phyloP scores from a whole-genome alignment of 805 yeast species.

The Spathaspora arborariae region DNA sequence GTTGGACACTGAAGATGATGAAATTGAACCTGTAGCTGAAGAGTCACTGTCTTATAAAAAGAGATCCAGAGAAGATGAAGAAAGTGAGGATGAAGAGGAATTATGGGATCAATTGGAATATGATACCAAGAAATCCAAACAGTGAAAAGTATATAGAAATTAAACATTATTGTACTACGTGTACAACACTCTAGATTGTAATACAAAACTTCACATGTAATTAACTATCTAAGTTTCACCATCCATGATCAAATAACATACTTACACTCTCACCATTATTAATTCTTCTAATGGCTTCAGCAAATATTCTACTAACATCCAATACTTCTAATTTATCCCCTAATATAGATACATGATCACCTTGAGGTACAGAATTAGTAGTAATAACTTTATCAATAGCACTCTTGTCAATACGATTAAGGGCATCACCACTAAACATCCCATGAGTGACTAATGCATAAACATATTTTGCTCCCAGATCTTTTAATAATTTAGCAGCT shows the following conservation, averaged over 20 bases:
- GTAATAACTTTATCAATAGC: constrained; percentile 81
- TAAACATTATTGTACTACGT: background rate
- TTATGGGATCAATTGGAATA: constrained; percentile 37
- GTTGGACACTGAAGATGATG: constrained; percentile 44
- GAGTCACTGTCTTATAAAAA: constrained; percentile 13
- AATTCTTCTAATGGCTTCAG: constrained; percentile 92
- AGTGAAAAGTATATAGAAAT: constrained; percentile 18
- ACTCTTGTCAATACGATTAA: constrained; percentile 60
- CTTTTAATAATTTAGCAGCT: constrained; percentile 88
- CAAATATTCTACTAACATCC: constrained; percentile 84
- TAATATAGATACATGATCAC: constrained; percentile 42
- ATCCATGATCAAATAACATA: constrained; percentile 84
- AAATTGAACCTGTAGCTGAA: constrained; percentile 25
- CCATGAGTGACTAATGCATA: constrained; percentile 92
- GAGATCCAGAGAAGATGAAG: constrained; percentile 21
- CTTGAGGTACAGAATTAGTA: constrained; percentile 90
- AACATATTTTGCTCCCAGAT: constrained; percentile 86
- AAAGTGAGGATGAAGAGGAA: constrained; percentile 31
- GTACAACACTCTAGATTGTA: background rate
- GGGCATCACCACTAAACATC: constrained; percentile 87
- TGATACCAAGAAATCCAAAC: constrained; percentile 26
- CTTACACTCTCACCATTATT: constrained; percentile 97
- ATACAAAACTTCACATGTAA: background rate
- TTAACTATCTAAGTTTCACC: constrained; percentile 26
- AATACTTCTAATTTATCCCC: constrained; percentile 67